phyloP scores from a whole-genome alignment of 306 rosid species.

The Dryas octopetala region DNA sequence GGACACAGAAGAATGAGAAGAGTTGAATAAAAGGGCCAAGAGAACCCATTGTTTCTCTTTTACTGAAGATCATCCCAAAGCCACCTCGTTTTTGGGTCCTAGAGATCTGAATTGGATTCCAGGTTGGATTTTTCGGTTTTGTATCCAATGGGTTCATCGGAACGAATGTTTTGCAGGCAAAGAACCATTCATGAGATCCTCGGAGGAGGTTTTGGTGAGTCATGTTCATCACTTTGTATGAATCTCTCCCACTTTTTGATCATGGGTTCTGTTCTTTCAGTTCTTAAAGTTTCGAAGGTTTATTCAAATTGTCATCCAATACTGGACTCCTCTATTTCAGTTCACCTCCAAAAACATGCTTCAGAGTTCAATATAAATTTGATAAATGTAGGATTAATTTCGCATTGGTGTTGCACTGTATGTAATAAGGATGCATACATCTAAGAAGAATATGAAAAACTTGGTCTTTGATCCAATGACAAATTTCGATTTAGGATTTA shows the following conservation, averaged over 20 bases:
- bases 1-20: neutral
- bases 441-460: neutral
- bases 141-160: slow-evolving; percentile 62
- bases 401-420: neutral
- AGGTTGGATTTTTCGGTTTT: slow-evolving; percentile 18
- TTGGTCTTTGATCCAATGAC: neutral
- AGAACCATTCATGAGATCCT: slow-evolving; percentile 74
- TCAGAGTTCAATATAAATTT: neutral
- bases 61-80: slow-evolving; percentile 32
- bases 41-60: slow-evolving; percentile 25
- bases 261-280: neutral
- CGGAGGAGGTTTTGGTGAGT: slow-evolving; percentile 76
- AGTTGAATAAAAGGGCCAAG: slow-evolving; percentile 11
- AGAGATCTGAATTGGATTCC: slow-evolving; percentile 44
- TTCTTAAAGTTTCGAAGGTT: neutral
- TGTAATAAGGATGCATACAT: neutral
- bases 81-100: slow-evolving; percentile 12
- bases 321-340: neutral
- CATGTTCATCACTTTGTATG: slow-evolving; percentile 22
- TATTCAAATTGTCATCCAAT: neutral
- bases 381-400: slow-evolving; percentile 3
- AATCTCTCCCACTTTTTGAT: slow-evolving; percentile 8
- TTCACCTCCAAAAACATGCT: too few relatives aligned
- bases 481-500: neutral
- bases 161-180: slow-evolving; percentile 62